Percentiles rank a stretch among this genome's conserved stretches.
Evolutionary conservation across 1,284 basidiomycete species (phyloP).

Genomic region (Ustilago shanxiensis): DNA sequence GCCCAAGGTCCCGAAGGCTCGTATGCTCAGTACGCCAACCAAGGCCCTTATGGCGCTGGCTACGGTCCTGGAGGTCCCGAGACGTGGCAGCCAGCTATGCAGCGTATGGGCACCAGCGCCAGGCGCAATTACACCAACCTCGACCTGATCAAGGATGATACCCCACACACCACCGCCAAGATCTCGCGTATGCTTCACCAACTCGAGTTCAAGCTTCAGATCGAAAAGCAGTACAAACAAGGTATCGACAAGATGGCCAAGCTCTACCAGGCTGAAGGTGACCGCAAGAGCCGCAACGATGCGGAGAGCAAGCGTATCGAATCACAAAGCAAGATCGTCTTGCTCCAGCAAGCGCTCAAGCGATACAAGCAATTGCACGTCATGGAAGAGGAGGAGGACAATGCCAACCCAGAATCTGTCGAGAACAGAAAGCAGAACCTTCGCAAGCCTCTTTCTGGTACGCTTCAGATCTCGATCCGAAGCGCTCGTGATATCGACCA

Average conservation of each 20-base stretch:
- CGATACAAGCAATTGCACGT: constrained; percentile 96
- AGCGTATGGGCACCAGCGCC: constrained; percentile 62
- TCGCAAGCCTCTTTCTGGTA: constrained; percentile 92
- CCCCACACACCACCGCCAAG: constrained; percentile 94
- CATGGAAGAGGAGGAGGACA: constrained; percentile 82
- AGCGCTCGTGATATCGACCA: constrained; percentile 95
- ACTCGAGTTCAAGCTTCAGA: constrained; percentile 98
- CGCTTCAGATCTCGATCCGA: constrained; percentile 87
- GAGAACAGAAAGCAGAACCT: constrained; percentile 89
- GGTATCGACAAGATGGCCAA: constrained; percentile 98
- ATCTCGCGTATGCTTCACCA: constrained; percentile 98
- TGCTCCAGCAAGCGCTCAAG: constrained; percentile 90
- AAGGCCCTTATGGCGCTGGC: constrained; percentile 34
- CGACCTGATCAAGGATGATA: constrained; percentile 97
- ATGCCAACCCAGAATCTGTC: constrained; percentile 73
- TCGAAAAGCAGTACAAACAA: constrained; percentile 97
- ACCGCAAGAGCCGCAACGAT: constrained; percentile 79
- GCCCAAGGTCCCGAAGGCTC: constrained; percentile 31
- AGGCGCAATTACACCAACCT: constrained; percentile 63
- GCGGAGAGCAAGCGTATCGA: constrained; percentile 94
- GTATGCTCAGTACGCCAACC: constrained; percentile 49
- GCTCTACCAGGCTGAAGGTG: constrained; percentile 91
- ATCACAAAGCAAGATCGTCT: constrained; percentile 94
- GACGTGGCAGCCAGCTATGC: constrained; percentile 57
- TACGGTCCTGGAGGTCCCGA: constrained; percentile 29